A percentile compares a stretch with the other conserved stretches of the same genome.
phyloP scores from a whole-genome alignment of 1,284 basidiomycete species.

The Cryptococcus sp. region DNA sequence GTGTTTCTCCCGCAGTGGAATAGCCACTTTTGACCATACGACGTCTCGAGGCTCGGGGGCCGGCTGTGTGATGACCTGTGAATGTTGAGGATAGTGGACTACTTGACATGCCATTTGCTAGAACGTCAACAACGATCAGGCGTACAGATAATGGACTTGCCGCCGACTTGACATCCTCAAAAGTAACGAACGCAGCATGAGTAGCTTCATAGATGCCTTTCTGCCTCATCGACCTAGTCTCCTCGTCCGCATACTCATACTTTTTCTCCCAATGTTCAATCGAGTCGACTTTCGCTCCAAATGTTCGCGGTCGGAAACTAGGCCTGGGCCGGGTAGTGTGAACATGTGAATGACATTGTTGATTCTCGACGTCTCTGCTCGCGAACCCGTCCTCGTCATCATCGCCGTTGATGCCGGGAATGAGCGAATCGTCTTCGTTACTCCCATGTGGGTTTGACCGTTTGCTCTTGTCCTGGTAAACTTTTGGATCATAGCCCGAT shows the following conservation, averaged over 20 bases:
- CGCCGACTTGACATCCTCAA: constrained; percentile 87
- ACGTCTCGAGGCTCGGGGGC: constrained; percentile 96
- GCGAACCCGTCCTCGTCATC: background rate
- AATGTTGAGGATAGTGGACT: constrained; percentile 68
- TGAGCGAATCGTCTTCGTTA: constrained; percentile 22
- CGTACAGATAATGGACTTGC: constrained; percentile 52
- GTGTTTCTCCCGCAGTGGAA: constrained; percentile 57
- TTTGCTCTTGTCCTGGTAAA: constrained; percentile 17
- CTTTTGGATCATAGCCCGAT: constrained; percentile 32
- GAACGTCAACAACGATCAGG: too few relatives aligned
- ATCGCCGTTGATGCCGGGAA: constrained; percentile 34
- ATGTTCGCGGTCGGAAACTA: constrained; percentile 28
- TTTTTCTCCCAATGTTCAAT: constrained; percentile 74
- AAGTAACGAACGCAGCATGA: constrained; percentile 90
- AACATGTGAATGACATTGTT: constrained; percentile 17
- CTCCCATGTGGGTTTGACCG: constrained; percentile 56
- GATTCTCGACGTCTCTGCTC: constrained; percentile 5
- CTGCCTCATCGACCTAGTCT: constrained; percentile 49
- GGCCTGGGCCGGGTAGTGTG: constrained; percentile 33
- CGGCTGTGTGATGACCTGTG: constrained; percentile 62
- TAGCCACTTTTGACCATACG: constrained; percentile 83
- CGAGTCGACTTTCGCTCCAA: constrained; percentile 65
- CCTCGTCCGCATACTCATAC: constrained; percentile 73
- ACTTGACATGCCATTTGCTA: constrained; percentile 88
- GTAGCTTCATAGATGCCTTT: constrained; percentile 66